Percentiles rank a stretch among this genome's conserved stretches.
These are phyloP conservation scores for Oryza meyeriana DNA, from an alignment of 176 grass and related monocot genomes.

Conservation along the genomic window DNA sequence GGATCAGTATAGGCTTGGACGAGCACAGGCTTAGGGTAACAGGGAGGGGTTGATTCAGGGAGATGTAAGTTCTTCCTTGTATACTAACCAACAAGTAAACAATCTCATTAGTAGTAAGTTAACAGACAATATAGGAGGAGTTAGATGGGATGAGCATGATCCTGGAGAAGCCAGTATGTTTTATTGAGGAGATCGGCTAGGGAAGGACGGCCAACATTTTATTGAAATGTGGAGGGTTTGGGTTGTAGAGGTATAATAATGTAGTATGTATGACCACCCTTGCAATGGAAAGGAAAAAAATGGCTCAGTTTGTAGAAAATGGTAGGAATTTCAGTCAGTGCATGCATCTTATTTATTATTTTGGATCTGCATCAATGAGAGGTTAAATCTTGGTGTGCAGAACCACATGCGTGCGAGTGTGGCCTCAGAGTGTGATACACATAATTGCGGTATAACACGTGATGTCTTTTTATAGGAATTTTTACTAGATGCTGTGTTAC, in stretches of 20 bases:
- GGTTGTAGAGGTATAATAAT: conserved; percentile 71
- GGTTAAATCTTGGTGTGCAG: no score
- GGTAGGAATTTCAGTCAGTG: not conserved
- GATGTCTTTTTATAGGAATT: no score
- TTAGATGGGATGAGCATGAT: conserved; percentile 55
- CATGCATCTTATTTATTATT: not conserved
- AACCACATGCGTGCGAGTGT: no score
- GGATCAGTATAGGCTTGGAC: conserved; percentile 14
- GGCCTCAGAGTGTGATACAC: no score
- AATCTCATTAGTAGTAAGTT: conserved; percentile 40
- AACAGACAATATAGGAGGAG: conserved; percentile 52
- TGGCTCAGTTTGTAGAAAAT: conserved; percentile 17
- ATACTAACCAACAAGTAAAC: conserved; percentile 49
- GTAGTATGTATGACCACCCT: conserved; percentile 46
- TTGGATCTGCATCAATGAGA: not conserved
- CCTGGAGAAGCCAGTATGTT: conserved; percentile 34
- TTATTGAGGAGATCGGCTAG: conserved; percentile 52
- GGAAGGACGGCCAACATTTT: conserved; percentile 65
- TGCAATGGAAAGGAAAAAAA: conserved; percentile 35
- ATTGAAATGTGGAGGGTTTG: conserved; percentile 59
- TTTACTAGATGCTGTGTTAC: no score
- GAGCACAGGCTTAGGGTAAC: conserved; percentile 15
- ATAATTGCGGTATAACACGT: no score
- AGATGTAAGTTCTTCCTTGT: conserved; percentile 37
- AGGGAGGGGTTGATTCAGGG: conserved; percentile 22